These are phyloP conservation scores for Ogataea saltuana DNA, from an alignment of 805 yeast species.

Conservation along the genomic window DNA sequence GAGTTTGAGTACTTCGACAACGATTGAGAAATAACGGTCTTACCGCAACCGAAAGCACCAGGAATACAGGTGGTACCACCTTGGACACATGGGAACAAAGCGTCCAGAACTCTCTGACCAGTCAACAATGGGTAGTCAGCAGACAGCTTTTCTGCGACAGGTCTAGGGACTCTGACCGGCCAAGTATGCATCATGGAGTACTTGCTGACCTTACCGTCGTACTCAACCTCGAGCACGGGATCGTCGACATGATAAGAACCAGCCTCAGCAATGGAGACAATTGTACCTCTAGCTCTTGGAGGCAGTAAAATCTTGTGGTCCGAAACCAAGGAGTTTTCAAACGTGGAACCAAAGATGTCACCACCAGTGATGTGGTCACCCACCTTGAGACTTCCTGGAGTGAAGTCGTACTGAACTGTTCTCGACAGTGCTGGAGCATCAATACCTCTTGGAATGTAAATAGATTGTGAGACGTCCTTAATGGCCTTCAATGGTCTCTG, in stretches of 20 bases:
- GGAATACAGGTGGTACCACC: conserved; percentile 99
- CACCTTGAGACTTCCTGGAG: conserved; percentile 72
- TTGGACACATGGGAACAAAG: conserved; percentile 98
- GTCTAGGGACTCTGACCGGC: conserved; percentile 99
- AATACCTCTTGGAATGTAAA: conserved; percentile 98
- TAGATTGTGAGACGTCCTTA: conserved; percentile 82
- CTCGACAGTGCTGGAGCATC: conserved; percentile 95
- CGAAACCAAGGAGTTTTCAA: conserved; percentile 87
- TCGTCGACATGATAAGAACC: conserved; percentile 94
- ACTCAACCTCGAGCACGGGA: conserved; percentile 88
- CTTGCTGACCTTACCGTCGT: conserved; percentile 76
- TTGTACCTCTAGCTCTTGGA: conserved; percentile 98
- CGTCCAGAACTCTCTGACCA: conserved; percentile 98
- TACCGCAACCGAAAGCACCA: conserved; percentile 99
- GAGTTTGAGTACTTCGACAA: conserved; percentile 97
- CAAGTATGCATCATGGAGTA: conserved; percentile 97
- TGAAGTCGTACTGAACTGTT: conserved; percentile 78
- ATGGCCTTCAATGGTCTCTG: conserved; percentile 97
- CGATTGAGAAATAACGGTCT: conserved; percentile 94
- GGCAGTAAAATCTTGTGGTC: conserved; percentile 95
- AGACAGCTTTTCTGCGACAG: conserved; percentile 89
- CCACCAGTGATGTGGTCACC: conserved; percentile 99
- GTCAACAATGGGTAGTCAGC: conserved; percentile 96
- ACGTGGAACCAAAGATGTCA: conserved; percentile 91
- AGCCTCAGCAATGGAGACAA: conserved; percentile 81